Conservation (phyloP, 1,284 basidiomycete genomes). For the Austroboletus niveus region DNA sequence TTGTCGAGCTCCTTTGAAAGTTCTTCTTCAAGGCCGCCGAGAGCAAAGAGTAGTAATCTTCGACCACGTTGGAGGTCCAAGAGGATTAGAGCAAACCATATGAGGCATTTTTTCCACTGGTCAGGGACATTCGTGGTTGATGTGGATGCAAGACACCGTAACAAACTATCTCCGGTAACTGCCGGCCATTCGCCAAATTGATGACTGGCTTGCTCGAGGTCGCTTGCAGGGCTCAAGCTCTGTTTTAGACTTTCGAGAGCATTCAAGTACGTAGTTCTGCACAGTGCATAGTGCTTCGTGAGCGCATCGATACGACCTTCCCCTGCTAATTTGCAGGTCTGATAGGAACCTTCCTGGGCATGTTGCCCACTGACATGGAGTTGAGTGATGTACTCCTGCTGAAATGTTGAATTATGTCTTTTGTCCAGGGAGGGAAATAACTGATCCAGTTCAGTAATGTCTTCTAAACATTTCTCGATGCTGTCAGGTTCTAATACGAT, state of each 20-base stretch:
- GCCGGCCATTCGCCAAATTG: constrained; percentile 18
- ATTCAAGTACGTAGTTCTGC: not conserved
- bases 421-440: not conserved
- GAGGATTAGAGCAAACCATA: constrained; percentile 26
- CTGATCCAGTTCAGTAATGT: not conserved
- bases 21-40: not conserved
- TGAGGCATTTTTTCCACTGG: constrained; percentile 30
- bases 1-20: constrained; percentile 16
- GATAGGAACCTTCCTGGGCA: not conserved
- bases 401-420: not conserved
- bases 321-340: not conserved
- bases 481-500: not conserved
- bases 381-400: not conserved
- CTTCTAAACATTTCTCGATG: not conserved
- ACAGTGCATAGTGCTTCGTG: not conserved
- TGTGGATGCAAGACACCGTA: constrained; percentile 21
- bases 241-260: not conserved
- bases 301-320: not conserved
- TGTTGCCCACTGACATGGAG: not conserved
- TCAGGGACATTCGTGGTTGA: not conserved
- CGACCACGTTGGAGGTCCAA: constrained; percentile 30
- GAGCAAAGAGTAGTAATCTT: not conserved
- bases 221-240: not conserved
- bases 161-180: constrained; percentile 23
- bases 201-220: not conserved